A percentile compares a stretch with the other conserved stretches of the same genome.
phyloP scores from a whole-genome alignment of 1,284 basidiomycete species.

The Microbotryum violaceum region DNA sequence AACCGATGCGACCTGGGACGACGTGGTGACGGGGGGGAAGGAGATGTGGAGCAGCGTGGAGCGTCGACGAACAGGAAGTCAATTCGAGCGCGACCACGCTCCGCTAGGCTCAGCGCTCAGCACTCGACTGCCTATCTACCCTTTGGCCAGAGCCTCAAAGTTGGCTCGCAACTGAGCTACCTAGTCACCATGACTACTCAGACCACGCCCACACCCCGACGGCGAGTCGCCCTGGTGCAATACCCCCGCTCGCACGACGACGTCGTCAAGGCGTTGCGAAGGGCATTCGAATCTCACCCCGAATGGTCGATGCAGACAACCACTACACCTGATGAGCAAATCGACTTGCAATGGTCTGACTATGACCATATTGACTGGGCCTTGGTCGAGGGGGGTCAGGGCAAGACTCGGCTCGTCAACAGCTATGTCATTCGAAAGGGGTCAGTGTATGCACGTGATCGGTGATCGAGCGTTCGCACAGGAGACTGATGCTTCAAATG shows the following conservation, averaged over 20 bases:
- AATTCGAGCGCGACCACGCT: too few relatives aligned
- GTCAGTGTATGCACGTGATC: constrained; percentile 29
- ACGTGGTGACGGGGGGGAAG: too few relatives aligned
- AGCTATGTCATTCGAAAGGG: constrained; percentile 35
- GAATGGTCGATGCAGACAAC: background rate
- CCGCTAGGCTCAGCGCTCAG: too few relatives aligned
- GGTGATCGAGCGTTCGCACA: constrained; percentile 35
- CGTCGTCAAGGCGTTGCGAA: constrained; percentile 14
- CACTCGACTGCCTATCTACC: too few relatives aligned
- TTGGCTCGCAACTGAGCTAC: too few relatives aligned
- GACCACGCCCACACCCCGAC: background rate
- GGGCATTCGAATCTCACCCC: constrained; percentile 6
- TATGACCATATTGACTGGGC: constrained; percentile 35
- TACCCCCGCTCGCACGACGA: constrained; percentile 19
- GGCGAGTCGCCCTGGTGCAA: constrained; percentile 6
- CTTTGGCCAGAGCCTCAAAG: too few relatives aligned
- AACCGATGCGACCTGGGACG: too few relatives aligned
- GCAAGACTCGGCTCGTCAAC: constrained; percentile 15
- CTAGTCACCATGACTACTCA: background rate
- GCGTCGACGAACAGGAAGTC: too few relatives aligned
- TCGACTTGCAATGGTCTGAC: constrained; percentile 32
- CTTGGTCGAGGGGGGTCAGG: constrained; percentile 9
- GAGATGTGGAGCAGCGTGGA: too few relatives aligned
- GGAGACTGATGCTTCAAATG: constrained; percentile 39
- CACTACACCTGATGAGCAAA: background rate